Evolutionary conservation across 192 early-diverging fungal species (phyloP), one percentile per base, ranked within the genome.

Genomic region (Coemansia sp.): DNA sequence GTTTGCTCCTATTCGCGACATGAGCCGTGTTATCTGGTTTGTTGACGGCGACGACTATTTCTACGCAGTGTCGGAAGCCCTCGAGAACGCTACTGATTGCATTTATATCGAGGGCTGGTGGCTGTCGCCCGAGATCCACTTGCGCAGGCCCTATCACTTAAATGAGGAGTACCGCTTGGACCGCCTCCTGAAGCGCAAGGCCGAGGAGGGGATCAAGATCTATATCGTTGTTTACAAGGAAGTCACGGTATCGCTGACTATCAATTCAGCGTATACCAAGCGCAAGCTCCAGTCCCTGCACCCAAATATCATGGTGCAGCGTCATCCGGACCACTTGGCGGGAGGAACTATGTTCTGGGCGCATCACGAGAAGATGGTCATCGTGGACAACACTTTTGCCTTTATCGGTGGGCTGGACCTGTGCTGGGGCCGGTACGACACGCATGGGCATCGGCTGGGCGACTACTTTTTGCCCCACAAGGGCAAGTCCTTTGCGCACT

Each of bases 351-450:
- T 90, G 69, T 90, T 92, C 82, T 95, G 93, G 93, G 92, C 93
- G 24, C 90, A 91, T 70, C 90, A 91, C 69, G 90, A 90, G 77
- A 95, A 95, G 87, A 91, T 92, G 29, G 87, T 89, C 0, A 81
- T 93, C 5, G 84, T 95, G 15, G 93, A 95, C 73, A 86, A 88
- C 64, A 88, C 87, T 32, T 71, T 94, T 63, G 93, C 91, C 2
- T 95, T 94, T 46, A 88, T 95, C 64, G 93, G 93, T 67, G 93
- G 93, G 4, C 79, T 95, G 27, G 93, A 95, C 74, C 72, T 93
- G 60, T 95, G 93, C 78, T 92, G 88, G 84, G 93, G 93, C 17
- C 88, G 94, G 45, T 96, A 88, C 67, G 93, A 95, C 74, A 93
- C 89, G 17, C 88, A 90, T 59, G 85, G 87, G 20, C 93, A 95